These are phyloP conservation scores for Fabrea salina DNA, from an alignment of 169 alveolate species.

Conservation along the genomic window DNA sequence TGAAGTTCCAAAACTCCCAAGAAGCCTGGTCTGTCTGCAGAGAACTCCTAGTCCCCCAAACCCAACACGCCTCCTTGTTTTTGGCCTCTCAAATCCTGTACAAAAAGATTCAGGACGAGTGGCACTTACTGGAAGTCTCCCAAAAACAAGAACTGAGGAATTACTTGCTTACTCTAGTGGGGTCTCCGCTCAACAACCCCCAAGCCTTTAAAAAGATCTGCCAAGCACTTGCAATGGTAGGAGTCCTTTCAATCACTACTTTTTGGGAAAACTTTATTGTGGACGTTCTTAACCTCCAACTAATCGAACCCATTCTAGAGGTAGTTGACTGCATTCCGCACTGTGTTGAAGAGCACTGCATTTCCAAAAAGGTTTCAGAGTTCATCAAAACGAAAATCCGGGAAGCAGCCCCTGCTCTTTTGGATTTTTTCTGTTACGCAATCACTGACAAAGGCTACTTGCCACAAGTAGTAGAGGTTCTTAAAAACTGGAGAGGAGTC, in stretches of 20 bases:
- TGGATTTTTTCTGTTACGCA: neutral
- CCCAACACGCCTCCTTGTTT: neutral
- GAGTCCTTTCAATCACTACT: neutral
- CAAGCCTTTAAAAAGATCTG: neutral
- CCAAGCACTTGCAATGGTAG: slow-evolving; percentile 9
- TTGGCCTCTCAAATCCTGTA: neutral
- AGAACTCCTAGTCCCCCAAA: neutral
- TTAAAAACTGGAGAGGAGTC: slow-evolving; percentile 9
- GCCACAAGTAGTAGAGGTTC: neutral
- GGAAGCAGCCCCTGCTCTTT: neutral
- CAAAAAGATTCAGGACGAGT: slow-evolving; percentile 1
- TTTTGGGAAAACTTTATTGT: slow-evolving; percentile 17
- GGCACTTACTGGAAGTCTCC: neutral
- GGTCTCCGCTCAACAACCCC: neutral
- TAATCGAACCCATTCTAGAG: neutral
- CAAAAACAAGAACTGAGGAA: slow-evolving; percentile 14
- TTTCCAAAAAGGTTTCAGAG: neutral
- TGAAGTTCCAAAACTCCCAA: neutral
- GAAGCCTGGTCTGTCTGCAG: slow-evolving; percentile 25
- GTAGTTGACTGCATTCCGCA: slow-evolving; percentile 15
- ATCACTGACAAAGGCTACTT: neutral
- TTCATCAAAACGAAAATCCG: slow-evolving; percentile 10
- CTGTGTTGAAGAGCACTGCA: neutral
- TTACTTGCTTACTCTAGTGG: neutral
- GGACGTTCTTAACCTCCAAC: neutral